Evolutionary conservation across 2,329 filamentous ascomycete species (phyloP), one percentile per base, ranked within the genome.

Genomic region (Penicillium sp.): DNA sequence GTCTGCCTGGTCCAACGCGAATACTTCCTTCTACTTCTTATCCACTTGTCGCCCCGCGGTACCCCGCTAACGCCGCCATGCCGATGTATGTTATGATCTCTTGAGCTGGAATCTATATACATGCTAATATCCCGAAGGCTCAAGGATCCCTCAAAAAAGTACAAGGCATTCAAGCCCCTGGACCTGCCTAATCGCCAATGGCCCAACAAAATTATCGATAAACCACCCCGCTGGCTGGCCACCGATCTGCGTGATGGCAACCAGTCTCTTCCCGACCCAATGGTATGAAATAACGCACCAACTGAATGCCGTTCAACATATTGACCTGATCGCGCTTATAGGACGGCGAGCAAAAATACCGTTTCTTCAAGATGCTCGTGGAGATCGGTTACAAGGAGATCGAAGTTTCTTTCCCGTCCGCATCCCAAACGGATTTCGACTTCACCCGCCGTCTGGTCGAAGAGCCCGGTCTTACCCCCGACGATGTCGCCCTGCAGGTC

Each of bases 351-450:
- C 90, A 96, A 77, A 97, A 97, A 75, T 93, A 87, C 83, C 78
- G 80, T 54, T 97, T 91, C 79, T 97, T 97, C 78, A 85, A 91
- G 73, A 95, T 95, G 89, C 82, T 97, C 46, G 83, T 86, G 64
- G 84, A 92, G 54, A 80, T 96, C 41, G 92, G 93, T 61, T 97
- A 95, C 80, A 97, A 96, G 75, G 92, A 97, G 74, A 96, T 97
- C 58, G 92, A 97, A 69, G 87, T 96, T 16, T 93, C 91, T 4
- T 97, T 95, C 74, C 92, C 92, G 41, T 95, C 90, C 0, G 90
- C 92, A 12, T 95, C 90, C 33, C 87, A 95, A 68, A 95, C 88
- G 64, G 93, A 97, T 75, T 97, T 91, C 76, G 89, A 95, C 76
- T 97, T 97, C 67, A 95, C 90, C 34, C 81, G 89, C 59, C 83